Conservation (phyloP, 2,329 filamentous ascomycete genomes). For the Arachnomyces sp. region DNA sequence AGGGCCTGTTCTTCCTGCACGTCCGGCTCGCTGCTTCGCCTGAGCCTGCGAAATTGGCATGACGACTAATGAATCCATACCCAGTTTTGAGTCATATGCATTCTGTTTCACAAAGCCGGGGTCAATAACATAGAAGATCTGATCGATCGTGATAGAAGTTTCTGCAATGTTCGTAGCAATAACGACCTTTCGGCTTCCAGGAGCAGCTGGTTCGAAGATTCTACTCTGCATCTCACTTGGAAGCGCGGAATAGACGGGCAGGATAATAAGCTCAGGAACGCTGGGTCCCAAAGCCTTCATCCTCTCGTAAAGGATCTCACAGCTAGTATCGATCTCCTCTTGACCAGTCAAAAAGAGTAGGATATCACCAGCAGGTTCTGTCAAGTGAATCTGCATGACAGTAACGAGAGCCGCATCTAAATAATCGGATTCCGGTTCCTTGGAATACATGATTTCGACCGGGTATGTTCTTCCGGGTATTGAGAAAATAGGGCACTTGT, state of each 20-base stretch:
- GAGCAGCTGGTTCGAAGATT: conserved; percentile 89
- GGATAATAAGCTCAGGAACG: conserved; percentile 83
- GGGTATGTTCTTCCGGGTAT: conserved; percentile 94
- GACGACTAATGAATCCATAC: conserved; percentile 94
- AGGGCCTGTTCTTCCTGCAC: conserved; percentile 87
- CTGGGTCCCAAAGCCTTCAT: conserved; percentile 92
- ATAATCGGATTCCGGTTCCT: conserved; percentile 93
- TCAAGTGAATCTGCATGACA: conserved; percentile 96
- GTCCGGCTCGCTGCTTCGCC: conserved; percentile 85
- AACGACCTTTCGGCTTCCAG: conserved; percentile 82
- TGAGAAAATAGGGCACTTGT: conserved; percentile 90
- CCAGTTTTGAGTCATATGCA: conserved; percentile 91
- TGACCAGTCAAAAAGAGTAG: conserved; percentile 95
- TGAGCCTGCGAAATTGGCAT: conserved; percentile 96
- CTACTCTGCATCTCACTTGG: conserved; percentile 88
- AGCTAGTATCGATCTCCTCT: conserved; percentile 93
- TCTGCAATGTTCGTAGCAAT: conserved; percentile 98
- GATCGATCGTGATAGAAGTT: conserved; percentile 95
- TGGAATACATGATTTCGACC: conserved; percentile 90
- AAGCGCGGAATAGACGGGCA: conserved; percentile 92
- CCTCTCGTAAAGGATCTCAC: conserved; percentile 84
- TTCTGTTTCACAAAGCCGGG: conserved; percentile 98
- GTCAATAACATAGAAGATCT: conserved; percentile 95
- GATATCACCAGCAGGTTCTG: conserved; percentile 86
- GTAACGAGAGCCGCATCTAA: conserved; percentile 89